Percentiles rank a stretch among this genome's conserved stretches.
Evolutionary conservation across 2,329 filamentous ascomycete genomes (phyloP).

Genomic region (Arthrobotrys musiformis): DNA sequence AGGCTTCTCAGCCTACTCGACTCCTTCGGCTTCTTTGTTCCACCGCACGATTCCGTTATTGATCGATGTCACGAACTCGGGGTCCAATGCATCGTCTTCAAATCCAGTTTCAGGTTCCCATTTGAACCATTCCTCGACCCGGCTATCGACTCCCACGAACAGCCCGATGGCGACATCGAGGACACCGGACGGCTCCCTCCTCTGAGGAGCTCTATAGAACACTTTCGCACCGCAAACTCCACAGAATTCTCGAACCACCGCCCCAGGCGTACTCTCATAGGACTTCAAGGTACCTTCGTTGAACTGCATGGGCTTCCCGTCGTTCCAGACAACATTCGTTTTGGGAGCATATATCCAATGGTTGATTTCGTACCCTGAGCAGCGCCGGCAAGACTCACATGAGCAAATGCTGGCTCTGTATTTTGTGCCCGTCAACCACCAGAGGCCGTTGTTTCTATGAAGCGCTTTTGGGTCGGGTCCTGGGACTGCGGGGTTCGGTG

Average conservation of each 20-base stretch:
- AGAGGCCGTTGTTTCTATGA: conserved; percentile 15
- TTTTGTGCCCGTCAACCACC: conserved; percentile 11
- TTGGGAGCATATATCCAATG: conserved; percentile 27
- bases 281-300: conserved; percentile 42
- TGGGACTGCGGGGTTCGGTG: conserved; percentile 8
- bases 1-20: neutral
- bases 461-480: conserved; percentile 20
- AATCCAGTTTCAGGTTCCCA: conserved; percentile 31
- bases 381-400: conserved; percentile 42
- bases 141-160: conserved; percentile 24
- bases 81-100: conserved; percentile 28
- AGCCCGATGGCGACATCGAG: conserved; percentile 28
- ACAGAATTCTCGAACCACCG: conserved; percentile 35
- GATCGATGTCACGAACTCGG: conserved; percentile 13
- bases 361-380: conserved; percentile 40
- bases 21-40: conserved; percentile 12
- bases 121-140: conserved; percentile 37
- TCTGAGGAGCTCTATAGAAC: conserved; percentile 26
- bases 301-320: conserved; percentile 32
- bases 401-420: conserved; percentile 24
- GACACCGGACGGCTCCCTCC: conserved; percentile 16
- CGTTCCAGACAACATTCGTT: conserved; percentile 34
- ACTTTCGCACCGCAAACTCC: conserved; percentile 42
- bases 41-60: conserved; percentile 31
- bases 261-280: conserved; percentile 33